A percentile compares a stretch with the other conserved stretches of the same genome.
phyloP scores from a whole-genome alignment of 2,329 filamentous ascomycete species.

The Penicillium thymicola region DNA sequence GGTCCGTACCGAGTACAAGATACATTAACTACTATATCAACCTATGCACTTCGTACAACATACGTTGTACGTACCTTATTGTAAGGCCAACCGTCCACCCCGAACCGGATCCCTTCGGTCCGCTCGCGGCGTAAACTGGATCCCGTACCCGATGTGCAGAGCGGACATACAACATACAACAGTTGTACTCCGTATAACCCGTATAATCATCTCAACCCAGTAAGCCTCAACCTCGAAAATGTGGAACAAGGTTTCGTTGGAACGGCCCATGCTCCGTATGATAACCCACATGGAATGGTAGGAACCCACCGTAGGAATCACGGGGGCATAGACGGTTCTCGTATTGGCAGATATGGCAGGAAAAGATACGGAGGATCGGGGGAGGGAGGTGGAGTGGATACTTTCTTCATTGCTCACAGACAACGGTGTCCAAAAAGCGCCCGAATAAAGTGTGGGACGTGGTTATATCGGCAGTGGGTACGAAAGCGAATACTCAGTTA shows the following conservation, averaged over 20 bases:
- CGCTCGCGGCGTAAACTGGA: background rate
- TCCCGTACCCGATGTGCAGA: background rate
- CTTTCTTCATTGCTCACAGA: background rate
- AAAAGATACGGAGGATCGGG: background rate
- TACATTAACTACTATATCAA: no score
- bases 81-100: no score
- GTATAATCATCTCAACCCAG: background rate
- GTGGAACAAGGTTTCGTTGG: background rate
- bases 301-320: background rate
- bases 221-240: background rate
- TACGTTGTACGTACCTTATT: background rate
- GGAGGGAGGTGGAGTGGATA: background rate
- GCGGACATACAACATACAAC: background rate
- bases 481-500: background rate
- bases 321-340: background rate
- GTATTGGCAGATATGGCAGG: background rate
- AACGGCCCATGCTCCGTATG: background rate
- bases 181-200: no score
- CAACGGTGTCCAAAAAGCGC: background rate
- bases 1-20: no score
- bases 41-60: no score
- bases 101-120: background rate
- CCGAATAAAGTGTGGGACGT: background rate
- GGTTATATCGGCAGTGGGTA: background rate
- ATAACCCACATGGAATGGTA: background rate